A percentile compares a stretch with the other conserved stretches of the same genome.
Conservation (phyloP, 2,329 filamentous ascomycete genomes). For the Dactylella cylindrospora region DNA sequence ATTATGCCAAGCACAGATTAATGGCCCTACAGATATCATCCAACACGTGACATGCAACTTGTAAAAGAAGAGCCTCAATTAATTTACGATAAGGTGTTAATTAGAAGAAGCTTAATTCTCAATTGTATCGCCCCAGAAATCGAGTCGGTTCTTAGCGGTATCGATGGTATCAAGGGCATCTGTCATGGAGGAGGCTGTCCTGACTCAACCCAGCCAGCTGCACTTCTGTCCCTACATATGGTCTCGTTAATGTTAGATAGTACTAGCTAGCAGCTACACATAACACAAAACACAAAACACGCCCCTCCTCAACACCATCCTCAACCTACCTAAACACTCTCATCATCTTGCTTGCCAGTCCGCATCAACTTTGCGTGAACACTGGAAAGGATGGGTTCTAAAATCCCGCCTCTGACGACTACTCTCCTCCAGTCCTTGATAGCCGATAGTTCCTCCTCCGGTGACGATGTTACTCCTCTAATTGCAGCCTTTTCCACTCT, state of each 20-base stretch:
- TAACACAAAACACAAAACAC: slow-evolving; percentile 31
- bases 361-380: not conserved
- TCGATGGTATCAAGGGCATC: not conserved
- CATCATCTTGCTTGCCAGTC: not conserved
- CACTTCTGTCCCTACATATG: slow-evolving; percentile 29
- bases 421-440: slow-evolving; percentile 23
- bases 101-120: too few species aligned
- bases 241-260: slow-evolving; percentile 41
- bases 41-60: too few species aligned
- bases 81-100: not conserved
- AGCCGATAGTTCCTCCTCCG: slow-evolving; percentile 12
- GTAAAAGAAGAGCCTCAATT: slow-evolving; percentile 7
- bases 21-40: too few species aligned
- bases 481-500: slow-evolving; percentile 16
- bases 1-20: slow-evolving; percentile 12
- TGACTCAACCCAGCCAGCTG: slow-evolving; percentile 18
- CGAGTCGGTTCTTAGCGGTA: slow-evolving; percentile 1
- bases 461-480: slow-evolving; percentile 8
- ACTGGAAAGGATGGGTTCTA: slow-evolving; percentile 26
- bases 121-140: too few species aligned
- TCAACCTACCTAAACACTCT: not conserved
- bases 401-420: slow-evolving; percentile 17
- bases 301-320: slow-evolving; percentile 9
- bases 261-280: slow-evolving; percentile 44
- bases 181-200: slow-evolving; percentile 14